phyloP scores from a whole-genome alignment of 495 filamentous ascomycete genomes.

The Xylaria cubensis region DNA sequence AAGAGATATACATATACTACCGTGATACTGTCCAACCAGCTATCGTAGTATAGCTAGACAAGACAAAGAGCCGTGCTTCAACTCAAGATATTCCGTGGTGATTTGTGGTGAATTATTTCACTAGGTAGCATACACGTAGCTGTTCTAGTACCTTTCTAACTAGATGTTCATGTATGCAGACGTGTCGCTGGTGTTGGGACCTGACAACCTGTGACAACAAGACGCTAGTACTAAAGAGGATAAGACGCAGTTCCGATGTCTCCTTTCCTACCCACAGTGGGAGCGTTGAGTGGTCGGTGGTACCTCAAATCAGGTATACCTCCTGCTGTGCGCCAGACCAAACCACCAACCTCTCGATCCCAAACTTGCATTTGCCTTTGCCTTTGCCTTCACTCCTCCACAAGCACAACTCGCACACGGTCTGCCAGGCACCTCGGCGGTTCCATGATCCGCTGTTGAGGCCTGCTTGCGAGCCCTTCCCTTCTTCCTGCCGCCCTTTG shows the following conservation, averaged over 20 bases:
- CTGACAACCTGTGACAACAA: constrained; percentile 1
- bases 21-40: too few species aligned
- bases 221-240: constrained; percentile 2
- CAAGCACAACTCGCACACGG: constrained; percentile 23
- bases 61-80: background rate
- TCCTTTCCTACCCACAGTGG: constrained; percentile 15
- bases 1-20: too few species aligned
- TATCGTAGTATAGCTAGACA: background rate
- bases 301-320: constrained; percentile 8
- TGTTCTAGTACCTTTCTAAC: background rate
- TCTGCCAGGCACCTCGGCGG: constrained; percentile 23
- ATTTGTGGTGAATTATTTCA: background rate
- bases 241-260: background rate
- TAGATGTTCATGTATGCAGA: background rate
- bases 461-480: constrained; percentile 23
- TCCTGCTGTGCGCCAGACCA: constrained; percentile 10
- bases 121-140: constrained; percentile 1
- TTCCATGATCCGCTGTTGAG: constrained; percentile 27
- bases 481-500: constrained; percentile 16
- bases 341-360: constrained; percentile 18
- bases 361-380: constrained; percentile 1
- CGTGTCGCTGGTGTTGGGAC: background rate
- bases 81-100: background rate
- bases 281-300: background rate
- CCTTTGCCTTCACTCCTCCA: constrained; percentile 24